These are phyloP conservation scores for Euphrasia arctica DNA, from an alignment of 305 asterid genomes.

Conservation along the genomic window DNA sequence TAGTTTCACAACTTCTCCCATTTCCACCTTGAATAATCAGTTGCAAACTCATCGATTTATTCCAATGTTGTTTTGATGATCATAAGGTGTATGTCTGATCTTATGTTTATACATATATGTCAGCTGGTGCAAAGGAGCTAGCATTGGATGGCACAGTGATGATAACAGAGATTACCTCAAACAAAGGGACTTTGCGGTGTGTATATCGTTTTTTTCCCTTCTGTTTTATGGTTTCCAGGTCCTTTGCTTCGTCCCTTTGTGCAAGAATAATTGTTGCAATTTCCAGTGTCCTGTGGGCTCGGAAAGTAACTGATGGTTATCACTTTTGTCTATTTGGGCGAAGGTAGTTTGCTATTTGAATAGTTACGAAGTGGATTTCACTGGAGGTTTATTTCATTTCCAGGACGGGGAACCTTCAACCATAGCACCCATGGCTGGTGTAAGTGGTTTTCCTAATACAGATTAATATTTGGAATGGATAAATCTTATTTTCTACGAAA, in stretches of 20 bases:
- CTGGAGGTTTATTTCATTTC: constrained; percentile 87
- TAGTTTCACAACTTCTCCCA: no score
- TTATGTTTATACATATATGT: constrained; percentile 2
- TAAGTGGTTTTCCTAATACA: constrained; percentile 35
- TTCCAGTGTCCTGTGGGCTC: constrained; percentile 1
- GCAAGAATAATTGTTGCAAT: constrained; percentile 9
- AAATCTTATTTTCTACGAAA: constrained; percentile 11
- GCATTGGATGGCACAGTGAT: constrained; percentile 97
- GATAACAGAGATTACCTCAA: constrained; percentile 86
- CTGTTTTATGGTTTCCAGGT: constrained; percentile 18
- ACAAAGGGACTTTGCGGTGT: constrained; percentile 81
- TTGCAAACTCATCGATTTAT: background rate
- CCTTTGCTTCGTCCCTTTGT: no score
- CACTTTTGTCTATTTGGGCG: constrained; percentile 15
- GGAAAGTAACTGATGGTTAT: constrained; percentile 27
- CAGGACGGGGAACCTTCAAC: constrained; percentile 82
- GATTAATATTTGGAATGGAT: background rate
- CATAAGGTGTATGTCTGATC: background rate
- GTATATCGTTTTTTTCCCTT: constrained; percentile 21
- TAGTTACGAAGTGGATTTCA: constrained; percentile 57
- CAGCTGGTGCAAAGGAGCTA: constrained; percentile 92
- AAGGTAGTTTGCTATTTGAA: constrained; percentile 86
- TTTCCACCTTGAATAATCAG: no score
- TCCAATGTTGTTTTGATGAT: background rate
- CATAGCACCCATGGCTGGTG: constrained; percentile 76